Conservation (phyloP, 108 stramenopile species). For the Conticribra guillardii region DNA sequence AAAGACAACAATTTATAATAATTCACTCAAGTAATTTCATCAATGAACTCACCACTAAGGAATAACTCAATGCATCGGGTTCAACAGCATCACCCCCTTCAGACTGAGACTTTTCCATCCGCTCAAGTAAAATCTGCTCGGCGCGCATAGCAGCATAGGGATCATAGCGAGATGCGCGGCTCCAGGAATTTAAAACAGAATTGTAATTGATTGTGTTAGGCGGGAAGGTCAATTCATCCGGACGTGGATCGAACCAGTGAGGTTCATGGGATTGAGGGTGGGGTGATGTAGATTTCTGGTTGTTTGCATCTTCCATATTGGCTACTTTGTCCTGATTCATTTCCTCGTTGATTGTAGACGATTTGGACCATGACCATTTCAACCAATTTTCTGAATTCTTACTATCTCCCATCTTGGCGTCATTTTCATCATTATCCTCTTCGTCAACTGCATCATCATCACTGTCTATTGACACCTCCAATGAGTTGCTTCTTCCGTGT, state of each 20-base stretch:
- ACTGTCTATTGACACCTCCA: background rate
- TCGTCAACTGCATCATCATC: constrained; percentile 11
- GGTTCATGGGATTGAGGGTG: constrained; percentile 7
- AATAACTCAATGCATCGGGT: constrained; percentile 75
- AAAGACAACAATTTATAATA: background rate
- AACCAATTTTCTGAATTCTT: no score
- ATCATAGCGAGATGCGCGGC: constrained; percentile 47
- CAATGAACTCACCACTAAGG: constrained; percentile 26
- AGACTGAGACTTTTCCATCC: constrained; percentile 37
- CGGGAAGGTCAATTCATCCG: constrained; percentile 46
- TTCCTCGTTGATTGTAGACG: constrained; percentile 1
- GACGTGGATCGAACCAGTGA: constrained; percentile 49
- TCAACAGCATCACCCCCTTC: constrained; percentile 67
- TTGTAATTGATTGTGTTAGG: constrained; percentile 57
- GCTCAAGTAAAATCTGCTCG: constrained; percentile 41
- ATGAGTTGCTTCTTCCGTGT: background rate
- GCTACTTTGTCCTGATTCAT: background rate
- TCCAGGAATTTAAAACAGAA: constrained; percentile 50
- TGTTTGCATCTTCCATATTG: background rate
- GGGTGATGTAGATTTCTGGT: background rate
- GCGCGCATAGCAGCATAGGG: constrained; percentile 42
- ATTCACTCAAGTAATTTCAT: background rate
- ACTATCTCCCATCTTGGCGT: no score
- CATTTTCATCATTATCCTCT: background rate
- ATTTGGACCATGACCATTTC: no score